Evolutionary conservation across 139 green algal species (phyloP).

Genomic region (Volvox reticuliferus): DNA sequence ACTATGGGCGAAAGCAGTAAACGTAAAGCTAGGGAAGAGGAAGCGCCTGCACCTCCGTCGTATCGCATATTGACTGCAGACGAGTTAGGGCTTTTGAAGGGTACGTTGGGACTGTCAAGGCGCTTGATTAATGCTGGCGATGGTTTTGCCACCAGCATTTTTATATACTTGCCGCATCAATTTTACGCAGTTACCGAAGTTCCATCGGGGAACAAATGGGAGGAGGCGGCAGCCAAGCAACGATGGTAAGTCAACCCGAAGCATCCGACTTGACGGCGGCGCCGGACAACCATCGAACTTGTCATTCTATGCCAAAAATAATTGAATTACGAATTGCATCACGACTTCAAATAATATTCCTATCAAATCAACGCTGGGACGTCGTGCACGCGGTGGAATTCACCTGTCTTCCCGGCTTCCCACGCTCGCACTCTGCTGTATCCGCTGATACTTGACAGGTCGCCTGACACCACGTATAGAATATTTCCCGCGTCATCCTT

Average conservation of each 20-base stretch:
- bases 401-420: too few species aligned
- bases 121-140: not conserved
- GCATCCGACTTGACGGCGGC: not conserved
- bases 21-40: conserved; percentile 2
- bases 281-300: not conserved
- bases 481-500: too few species aligned
- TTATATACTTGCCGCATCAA: not conserved
- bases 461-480: too few species aligned
- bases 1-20: conserved; percentile 10
- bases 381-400: too few species aligned
- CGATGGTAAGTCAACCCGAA: conserved; percentile 10
- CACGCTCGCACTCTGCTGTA: too few species aligned
- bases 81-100: conserved; percentile 28
- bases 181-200: conserved; percentile 23
- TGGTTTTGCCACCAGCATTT: not conserved
- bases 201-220: conserved; percentile 25
- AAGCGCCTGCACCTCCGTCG: not conserved
- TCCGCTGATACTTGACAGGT: too few species aligned
- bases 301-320: too few species aligned
- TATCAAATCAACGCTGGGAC: too few species aligned
- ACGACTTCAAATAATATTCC: too few species aligned
- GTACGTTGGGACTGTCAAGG: not conserved
- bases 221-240: conserved; percentile 24
- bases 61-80: conserved; percentile 25
- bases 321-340: too few species aligned